Base-by-base conservation (phyloP, 345 rosid species). In the Pugionium cornutum region DNA sequence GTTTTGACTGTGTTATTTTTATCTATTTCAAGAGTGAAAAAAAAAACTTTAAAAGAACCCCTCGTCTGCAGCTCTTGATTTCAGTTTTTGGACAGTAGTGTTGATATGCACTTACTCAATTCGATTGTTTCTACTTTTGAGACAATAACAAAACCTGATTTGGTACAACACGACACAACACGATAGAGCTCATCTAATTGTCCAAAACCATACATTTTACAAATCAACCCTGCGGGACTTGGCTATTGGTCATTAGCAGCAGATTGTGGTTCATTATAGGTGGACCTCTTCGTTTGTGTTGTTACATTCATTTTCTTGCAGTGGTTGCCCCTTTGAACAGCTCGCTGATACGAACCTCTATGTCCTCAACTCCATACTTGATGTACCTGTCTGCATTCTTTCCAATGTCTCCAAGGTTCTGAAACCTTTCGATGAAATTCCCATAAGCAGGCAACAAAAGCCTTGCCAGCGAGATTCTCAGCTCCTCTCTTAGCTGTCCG, bases 401-500 rank as follows among this genome's bases (percentile, higher is more conserved):
- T 65, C 86, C 84, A 4, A 79, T 72, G 30, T 88, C 90, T 2
- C 88, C 86, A 18, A 55, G 59, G 66, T 53, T 82, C 75, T 79
- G 92, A 43, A 83, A 75, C 76, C 83, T 81, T 32, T 73, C 83
- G 1, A 82, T 68, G 58, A 85, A 86, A 73, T 69, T 82, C 53
- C 80, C 78, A 53, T 89, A 89, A 1, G 84, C 82, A 0, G 96
- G 95, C 61, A 78, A 59, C 77, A 91, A 28, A 49, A 73, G 65
- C 53, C 77, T 84, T 8, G 73, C 63, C 56, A 81, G 75, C 0
- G 89, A 78, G 32, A 64, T 70, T 68, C 75, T 80, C 62, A 87
- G 42, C 47, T 89, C 96, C 35, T 82, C 86, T 62, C 81, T 83
- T 34, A 80, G 80, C 76, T 83, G 95, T 73, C 87, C 92, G 59